Percentiles rank a stretch among this genome's conserved stretches.
Evolutionary conservation across 2,329 filamentous ascomycete genomes (phyloP).

Genomic region (Onygena corvina): DNA sequence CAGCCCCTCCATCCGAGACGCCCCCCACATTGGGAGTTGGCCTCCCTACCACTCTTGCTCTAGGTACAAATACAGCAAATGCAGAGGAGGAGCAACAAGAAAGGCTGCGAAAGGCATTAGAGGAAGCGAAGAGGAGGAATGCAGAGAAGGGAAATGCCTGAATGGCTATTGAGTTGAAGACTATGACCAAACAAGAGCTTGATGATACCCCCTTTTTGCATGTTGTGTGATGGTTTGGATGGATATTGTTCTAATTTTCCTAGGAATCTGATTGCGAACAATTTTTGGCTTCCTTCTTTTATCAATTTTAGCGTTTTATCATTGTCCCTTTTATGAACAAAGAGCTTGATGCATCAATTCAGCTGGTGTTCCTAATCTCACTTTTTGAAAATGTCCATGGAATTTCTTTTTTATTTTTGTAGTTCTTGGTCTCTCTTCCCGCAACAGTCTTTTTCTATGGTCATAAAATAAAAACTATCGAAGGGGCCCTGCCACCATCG

Average conservation of each 20-base stretch:
- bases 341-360: no score
- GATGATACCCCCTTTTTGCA: background rate
- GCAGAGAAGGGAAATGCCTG: constrained; percentile 22
- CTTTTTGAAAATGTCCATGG: background rate
- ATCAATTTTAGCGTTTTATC: background rate
- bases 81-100: constrained; percentile 33
- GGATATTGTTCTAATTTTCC: background rate
- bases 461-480: background rate
- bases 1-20: background rate
- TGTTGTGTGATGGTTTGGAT: background rate
- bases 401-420: background rate
- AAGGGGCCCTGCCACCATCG: background rate
- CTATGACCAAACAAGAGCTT: background rate
- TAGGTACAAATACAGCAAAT: constrained; percentile 1
- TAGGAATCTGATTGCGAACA: no score
- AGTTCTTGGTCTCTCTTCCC: background rate
- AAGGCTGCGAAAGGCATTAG: constrained; percentile 39
- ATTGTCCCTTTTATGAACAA: no score
- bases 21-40: background rate
- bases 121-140: constrained; percentile 45
- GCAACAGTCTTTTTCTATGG: background rate
- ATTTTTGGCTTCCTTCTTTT: no score
- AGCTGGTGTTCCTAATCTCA: background rate
- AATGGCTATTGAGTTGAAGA: background rate
- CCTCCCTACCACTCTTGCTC: background rate